Percentiles rank a stretch among this genome's conserved stretches.
phyloP scores from a whole-genome alignment of 2,329 filamentous ascomycete genomes.

The Dactylonectria macrodidyma region DNA sequence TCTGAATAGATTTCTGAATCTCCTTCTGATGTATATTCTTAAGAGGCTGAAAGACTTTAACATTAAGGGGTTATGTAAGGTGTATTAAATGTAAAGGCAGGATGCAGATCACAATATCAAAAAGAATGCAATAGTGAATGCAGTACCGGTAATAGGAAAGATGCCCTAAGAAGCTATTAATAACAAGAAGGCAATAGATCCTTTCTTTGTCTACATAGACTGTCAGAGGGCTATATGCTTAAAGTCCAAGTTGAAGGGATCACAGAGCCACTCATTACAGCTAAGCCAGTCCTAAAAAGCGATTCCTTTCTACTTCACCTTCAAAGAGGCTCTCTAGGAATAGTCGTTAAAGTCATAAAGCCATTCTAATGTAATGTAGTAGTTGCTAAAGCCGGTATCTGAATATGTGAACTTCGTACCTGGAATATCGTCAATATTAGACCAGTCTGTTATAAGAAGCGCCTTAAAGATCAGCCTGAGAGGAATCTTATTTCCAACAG shows the following conservation, averaged over 20 bases:
- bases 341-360: constrained; percentile 1
- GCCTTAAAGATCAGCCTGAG: constrained; percentile 19
- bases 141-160: background rate
- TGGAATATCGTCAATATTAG: constrained; percentile 8
- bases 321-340: constrained; percentile 8
- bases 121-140: background rate
- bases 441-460: constrained; percentile 4
- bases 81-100: no score
- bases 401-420: constrained; percentile 11
- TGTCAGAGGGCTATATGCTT: background rate
- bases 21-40: constrained; percentile 1
- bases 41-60: background rate
- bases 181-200: constrained; percentile 2
- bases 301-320: background rate
- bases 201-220: background rate
- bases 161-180: background rate
- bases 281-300: constrained; percentile 8
- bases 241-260: background rate
- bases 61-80: background rate
- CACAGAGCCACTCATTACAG: constrained; percentile 11
- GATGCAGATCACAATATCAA: background rate
- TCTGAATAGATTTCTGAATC: background rate
- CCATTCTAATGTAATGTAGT: constrained; percentile 9
- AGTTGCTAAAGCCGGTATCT: constrained; percentile 6
- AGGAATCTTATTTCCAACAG: background rate